Percentiles rank a stretch among this genome's conserved stretches.
Conservation (phyloP, 2,329 filamentous ascomycete genomes). For the Tolypocladium guangdongense region DNA sequence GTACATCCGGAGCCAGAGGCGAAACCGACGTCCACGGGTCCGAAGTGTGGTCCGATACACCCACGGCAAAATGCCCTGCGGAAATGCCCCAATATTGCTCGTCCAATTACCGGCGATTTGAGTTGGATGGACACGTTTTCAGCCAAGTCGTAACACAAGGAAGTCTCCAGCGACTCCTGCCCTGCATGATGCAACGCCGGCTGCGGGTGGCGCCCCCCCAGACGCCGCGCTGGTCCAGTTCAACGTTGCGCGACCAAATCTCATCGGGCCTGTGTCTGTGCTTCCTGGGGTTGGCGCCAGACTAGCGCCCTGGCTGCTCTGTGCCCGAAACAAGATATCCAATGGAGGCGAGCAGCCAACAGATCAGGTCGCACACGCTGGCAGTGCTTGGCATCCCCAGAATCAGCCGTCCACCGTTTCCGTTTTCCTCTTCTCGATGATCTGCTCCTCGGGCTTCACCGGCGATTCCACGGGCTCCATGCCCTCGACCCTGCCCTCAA, state of each 20-base stretch:
- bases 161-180: neutral
- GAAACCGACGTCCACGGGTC: neutral
- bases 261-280: neutral
- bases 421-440: neutral
- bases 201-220: neutral
- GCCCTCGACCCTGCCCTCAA: constrained; percentile 2
- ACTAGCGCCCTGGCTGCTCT: neutral
- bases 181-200: neutral
- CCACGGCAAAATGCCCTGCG: neutral
- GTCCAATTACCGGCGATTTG: neutral
- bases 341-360: neutral
- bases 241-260: too few species aligned
- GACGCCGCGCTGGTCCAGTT: too few species aligned
- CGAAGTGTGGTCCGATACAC: neutral
- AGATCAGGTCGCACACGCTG: neutral
- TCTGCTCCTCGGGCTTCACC: neutral
- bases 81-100: neutral
- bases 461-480: neutral
- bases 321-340: neutral
- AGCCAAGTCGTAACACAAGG: neutral
- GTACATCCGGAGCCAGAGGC: neutral
- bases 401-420: neutral
- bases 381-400: neutral
- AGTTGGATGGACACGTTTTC: neutral
- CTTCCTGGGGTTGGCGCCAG: neutral